These are phyloP conservation scores for Rhododendron ovatum DNA, from an alignment of 148 eudicot genomes.

Conservation along the genomic window DNA sequence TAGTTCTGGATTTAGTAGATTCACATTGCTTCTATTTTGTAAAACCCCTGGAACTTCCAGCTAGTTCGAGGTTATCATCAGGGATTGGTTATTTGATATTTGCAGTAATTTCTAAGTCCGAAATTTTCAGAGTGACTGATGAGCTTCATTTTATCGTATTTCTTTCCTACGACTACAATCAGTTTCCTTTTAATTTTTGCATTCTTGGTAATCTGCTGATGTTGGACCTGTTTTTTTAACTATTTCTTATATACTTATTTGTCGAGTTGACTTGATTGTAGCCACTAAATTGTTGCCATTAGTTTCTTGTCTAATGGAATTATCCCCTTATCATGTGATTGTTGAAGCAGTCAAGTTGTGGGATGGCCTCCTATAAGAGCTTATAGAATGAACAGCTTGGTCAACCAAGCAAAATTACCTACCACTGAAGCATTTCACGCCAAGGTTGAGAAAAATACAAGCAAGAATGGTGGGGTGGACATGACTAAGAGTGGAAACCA, in stretches of 20 bases:
- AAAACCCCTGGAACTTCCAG: neutral
- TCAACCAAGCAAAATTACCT: constrained; percentile 54
- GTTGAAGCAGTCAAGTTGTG: constrained; percentile 70
- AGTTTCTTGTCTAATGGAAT: neutral
- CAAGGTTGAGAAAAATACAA: constrained; percentile 33
- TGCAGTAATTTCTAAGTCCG: neutral
- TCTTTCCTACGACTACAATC: neutral
- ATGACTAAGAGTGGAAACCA: constrained; percentile 14
- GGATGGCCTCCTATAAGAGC: constrained; percentile 97
- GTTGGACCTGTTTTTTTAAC: neutral
- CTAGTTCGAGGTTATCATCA: neutral
- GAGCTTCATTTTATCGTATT: neutral
- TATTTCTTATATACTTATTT: neutral
- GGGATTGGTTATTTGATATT: neutral
- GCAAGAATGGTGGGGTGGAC: constrained; percentile 31
- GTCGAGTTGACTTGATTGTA: neutral
- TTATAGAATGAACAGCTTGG: constrained; percentile 74
- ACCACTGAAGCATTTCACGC: constrained; percentile 41
- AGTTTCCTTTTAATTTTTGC: neutral
- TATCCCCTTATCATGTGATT: neutral
- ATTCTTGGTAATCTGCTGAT: neutral
- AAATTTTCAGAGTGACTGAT: neutral
- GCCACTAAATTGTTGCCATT: neutral
- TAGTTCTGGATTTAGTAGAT: neutral
- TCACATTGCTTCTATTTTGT: neutral